Conservation (phyloP, 163 green algal species). For the Coccomyxa subellipsoidea region DNA sequence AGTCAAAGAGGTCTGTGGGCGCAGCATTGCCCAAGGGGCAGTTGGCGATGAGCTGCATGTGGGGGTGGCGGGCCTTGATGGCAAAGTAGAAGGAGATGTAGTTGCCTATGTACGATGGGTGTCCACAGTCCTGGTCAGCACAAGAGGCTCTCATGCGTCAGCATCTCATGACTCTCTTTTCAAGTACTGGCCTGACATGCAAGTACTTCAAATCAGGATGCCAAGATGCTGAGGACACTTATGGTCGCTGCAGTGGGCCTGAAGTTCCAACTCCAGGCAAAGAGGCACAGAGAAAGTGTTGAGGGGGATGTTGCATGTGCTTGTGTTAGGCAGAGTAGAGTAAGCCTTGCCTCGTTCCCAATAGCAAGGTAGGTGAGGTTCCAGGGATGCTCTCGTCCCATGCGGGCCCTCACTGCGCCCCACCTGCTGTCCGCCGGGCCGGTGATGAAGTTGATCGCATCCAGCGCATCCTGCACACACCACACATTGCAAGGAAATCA, state of each 20-base stretch:
- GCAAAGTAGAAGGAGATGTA: conserved; percentile 62
- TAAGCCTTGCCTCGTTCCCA: conserved; percentile 53
- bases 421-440: conserved; percentile 32
- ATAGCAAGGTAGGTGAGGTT: conserved; percentile 52
- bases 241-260: background rate
- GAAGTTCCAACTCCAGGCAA: background rate
- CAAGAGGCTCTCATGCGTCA: background rate
- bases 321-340: no score
- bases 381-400: conserved; percentile 56
- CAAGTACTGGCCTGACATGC: no score
- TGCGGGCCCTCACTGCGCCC: conserved; percentile 45
- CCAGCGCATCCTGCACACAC: conserved; percentile 13
- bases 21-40: conserved; percentile 51
- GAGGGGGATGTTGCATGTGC: no score
- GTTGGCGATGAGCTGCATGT: conserved; percentile 67
- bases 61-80: conserved; percentile 46
- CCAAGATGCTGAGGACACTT: background rate
- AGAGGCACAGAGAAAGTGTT: background rate
- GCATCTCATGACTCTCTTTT: no score
- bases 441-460: conserved; percentile 48
- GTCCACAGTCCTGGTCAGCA: conserved; percentile 53
- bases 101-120: conserved; percentile 46
- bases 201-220: background rate
- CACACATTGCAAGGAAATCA: background rate
- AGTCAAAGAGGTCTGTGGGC: conserved; percentile 46